Conservation (phyloP, 345 rosid species). For the Boechera retrofracta region DNA sequence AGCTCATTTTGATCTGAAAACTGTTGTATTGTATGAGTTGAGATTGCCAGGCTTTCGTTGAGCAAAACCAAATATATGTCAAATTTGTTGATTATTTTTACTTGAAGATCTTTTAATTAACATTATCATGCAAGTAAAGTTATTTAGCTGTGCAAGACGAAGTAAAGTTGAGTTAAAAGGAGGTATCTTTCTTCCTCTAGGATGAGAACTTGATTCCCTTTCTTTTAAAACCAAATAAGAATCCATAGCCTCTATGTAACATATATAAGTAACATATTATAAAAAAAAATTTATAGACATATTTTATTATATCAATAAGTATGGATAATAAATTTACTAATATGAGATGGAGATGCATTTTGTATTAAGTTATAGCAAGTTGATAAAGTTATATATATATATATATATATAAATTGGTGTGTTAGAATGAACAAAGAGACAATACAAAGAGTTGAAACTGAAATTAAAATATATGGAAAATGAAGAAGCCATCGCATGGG, state of each 20-base stretch:
- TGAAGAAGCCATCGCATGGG: conserved; percentile 43
- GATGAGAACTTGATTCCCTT: conserved; percentile 38
- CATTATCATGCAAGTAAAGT: conserved; percentile 12
- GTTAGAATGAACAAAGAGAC: conserved; percentile 35
- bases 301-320: conserved; percentile 6
- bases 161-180: conserved; percentile 28
- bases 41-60: conserved; percentile 25
- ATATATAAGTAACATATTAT: not conserved
- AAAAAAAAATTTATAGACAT: not conserved
- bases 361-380: conserved; percentile 26
- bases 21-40: conserved; percentile 33
- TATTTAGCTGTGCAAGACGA: not conserved
- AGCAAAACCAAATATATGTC: conserved; percentile 19
- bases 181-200: conserved; percentile 16
- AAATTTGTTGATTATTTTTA: conserved; percentile 29
- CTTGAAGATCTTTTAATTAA: conserved; percentile 1
- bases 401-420: not conserved
- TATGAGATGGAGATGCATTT: conserved; percentile 19
- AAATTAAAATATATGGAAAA: conserved; percentile 23
- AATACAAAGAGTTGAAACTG: conserved; percentile 39
- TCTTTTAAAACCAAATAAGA: conserved; percentile 23
- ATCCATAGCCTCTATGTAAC: not conserved
- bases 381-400: not conserved
- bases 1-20: conserved; percentile 23
- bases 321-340: not conserved